Evolutionary conservation across 768 basidiomycete genomes (phyloP), one percentile per base, ranked within the genome.

Genomic region (Ramaria sp.): DNA sequence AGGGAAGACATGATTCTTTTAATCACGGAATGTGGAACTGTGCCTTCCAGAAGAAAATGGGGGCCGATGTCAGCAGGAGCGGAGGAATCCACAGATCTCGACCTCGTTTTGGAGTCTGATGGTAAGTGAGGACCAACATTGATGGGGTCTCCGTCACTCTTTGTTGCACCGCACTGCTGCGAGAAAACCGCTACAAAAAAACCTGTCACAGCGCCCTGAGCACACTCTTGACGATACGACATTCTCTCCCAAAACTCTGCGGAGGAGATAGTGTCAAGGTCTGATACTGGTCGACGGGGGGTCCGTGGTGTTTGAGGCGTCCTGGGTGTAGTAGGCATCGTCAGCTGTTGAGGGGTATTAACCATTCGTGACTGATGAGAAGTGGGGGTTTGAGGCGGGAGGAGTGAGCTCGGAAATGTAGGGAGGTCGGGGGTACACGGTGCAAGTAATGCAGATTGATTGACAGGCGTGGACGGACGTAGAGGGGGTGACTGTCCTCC

Each of bases 221-320:
- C 78, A 66, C 95, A 97, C 70, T 99, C 96, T 66, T 97, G 95
- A 27, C 96, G 79, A 69, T 89, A 95, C 41, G 86, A 91, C 87
- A 99, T 93, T 15, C 92, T 80, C 70, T 96, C 93, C 94, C 95
- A 99, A 69, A 94, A 99, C 65, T 96, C 94, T 41, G 86, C 86
- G 39, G 79, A 63, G 0, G 72, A 70, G 50, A 90, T 84, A 60
- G 73, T 78, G 15, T 67, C 72, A 53, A 90, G 72, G 63, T 84
- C 81, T 31, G 51, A 41, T 34, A 6, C 34, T 13, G 50, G 51
- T 22, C 54, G 53, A n/a, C 47, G 39, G 31, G 39, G 39, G 4
- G 41, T 39, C 4, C 34, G 45, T 54, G 62, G 57, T 12, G 51
- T 53, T 41, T 31, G 59, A 1, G 51, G 59, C 13, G 49, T 57